A percentile compares a stretch with the other conserved stretches of the same genome.
Evolutionary conservation across 2,329 filamentous ascomycete genomes (phyloP).

Genomic region (Cyphellophora europaea): DNA sequence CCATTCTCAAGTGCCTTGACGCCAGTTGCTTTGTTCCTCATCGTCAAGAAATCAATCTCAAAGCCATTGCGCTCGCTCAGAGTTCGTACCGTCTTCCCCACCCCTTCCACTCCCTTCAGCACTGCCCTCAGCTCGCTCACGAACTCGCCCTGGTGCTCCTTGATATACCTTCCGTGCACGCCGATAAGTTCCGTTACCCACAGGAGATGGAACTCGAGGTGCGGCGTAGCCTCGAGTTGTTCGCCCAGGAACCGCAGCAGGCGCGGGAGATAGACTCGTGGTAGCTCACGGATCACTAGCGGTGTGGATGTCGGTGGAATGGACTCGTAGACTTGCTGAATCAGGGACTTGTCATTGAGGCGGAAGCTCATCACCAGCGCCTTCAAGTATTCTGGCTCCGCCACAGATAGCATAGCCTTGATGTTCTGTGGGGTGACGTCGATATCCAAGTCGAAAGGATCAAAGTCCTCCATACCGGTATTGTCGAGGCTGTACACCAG

Average conservation of each 20-base stretch:
- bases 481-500: conserved; percentile 88
- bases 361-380: conserved; percentile 96
- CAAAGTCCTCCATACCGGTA: conserved; percentile 60
- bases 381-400: conserved; percentile 75
- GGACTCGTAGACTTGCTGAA: conserved; percentile 76
- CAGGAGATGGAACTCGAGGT: conserved; percentile 86
- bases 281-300: conserved; percentile 69
- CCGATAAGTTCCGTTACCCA: conserved; percentile 81
- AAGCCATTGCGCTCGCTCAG: conserved; percentile 23
- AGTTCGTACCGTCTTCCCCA: conserved; percentile 35
- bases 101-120: conserved; percentile 65
- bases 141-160: conserved; percentile 67
- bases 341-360: conserved; percentile 73
- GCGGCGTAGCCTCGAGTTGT: conserved; percentile 80
- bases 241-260: conserved; percentile 79
- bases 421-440: conserved; percentile 85
- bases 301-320: conserved; percentile 67
- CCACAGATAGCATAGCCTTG: conserved; percentile 60
- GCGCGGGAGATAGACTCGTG: conserved; percentile 75
- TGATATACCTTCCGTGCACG: conserved; percentile 75
- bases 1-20: too few relatives aligned
- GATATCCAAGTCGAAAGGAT: conserved; percentile 92
- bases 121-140: conserved; percentile 79
- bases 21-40: too few relatives aligned
- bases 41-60: too few relatives aligned